Percentiles rank a stretch among this genome's conserved stretches.
Evolutionary conservation across 2,329 filamentous ascomycete species (phyloP).

Genomic region (Didymella glomerata): DNA sequence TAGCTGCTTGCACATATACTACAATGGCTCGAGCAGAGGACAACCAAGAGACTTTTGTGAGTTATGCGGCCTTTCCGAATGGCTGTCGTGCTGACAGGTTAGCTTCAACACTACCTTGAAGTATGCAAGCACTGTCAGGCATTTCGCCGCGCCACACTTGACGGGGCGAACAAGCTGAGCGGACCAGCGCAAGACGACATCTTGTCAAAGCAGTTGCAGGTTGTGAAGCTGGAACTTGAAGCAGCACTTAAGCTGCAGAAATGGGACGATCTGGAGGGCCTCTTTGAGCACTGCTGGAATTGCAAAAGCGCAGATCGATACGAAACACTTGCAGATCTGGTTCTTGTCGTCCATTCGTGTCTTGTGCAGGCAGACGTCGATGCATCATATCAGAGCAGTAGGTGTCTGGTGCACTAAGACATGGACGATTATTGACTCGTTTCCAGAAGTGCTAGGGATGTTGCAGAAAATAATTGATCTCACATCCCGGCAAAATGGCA

Average conservation of each 20-base stretch:
- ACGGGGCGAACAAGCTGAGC: slow-evolving; percentile 50
- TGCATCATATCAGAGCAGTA: slow-evolving; percentile 45
- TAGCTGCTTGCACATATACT: slow-evolving; percentile 60
- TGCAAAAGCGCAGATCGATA: slow-evolving; percentile 52
- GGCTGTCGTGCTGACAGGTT: slow-evolving; percentile 46
- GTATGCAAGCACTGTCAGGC: slow-evolving; percentile 67
- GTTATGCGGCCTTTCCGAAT: slow-evolving; percentile 27
- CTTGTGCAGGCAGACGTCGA: slow-evolving; percentile 42
- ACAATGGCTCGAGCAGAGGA: slow-evolving; percentile 60
- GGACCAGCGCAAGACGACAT: slow-evolving; percentile 62
- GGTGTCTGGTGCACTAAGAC: slow-evolving; percentile 5
- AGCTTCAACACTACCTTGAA: slow-evolving; percentile 69
- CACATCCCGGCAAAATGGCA: slow-evolving; percentile 66
- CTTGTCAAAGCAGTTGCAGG: slow-evolving; percentile 67
- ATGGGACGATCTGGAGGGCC: slow-evolving; percentile 70
- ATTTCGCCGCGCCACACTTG: slow-evolving; percentile 63
- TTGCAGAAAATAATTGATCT: slow-evolving; percentile 75
- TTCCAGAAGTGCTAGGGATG: slow-evolving; percentile 37
- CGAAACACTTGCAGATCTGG: slow-evolving; percentile 58
- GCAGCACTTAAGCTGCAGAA: slow-evolving; percentile 70
- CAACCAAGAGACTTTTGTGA: slow-evolving; percentile 51
- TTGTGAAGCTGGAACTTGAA: slow-evolving; percentile 83
- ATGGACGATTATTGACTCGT: not conserved
- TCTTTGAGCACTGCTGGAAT: slow-evolving; percentile 61
- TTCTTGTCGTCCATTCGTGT: slow-evolving; percentile 55